Base-by-base conservation (phyloP, 2,329 filamentous ascomycete species). In the Boeremia exigua region DNA sequence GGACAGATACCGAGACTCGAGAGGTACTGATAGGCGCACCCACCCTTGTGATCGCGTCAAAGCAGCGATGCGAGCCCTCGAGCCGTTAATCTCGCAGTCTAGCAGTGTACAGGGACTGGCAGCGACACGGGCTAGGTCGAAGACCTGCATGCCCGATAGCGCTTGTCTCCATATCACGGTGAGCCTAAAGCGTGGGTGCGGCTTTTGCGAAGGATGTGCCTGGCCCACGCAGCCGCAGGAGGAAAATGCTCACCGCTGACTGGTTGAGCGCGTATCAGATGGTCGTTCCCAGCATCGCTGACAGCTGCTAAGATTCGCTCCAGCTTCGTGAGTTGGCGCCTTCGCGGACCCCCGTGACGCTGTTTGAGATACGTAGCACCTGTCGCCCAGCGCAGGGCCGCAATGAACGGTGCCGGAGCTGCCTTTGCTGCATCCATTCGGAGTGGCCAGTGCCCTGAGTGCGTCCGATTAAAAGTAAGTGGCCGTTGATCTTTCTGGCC, bases 251-350 rank as follows among this genome's bases (percentile, higher is more conserved):
- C 47, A 32, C 42, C 54, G 48, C 52, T 60, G 57, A 63, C 54
- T 63, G 62, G 62, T 50, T 54, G 56, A 27, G 11, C 6, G 42
- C 32, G 45, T 48, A 39, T 48, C 52, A 38, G 17, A 48, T 46
- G 40, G 34, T 34, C 45, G 23, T 37, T 19, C 44, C 27, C 38
- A 54, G 39, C 38, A 47, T 45, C 32, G 32, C 45, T 51, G 47
- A 50, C 47, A 27, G 47, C 37, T 57, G 28, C 48, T 48, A 34
- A 30, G 15, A 44, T 37, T 38, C 38, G 9, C 48, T 49, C 43
- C 39, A 46, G 39, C 29, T 47, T 46, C 28, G 34, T n/a, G 27
- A n/a, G 19, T 23, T 23, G 19, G 19, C 19, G 19, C 19, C 33
- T 30, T n/a, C 23, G 11, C 34, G 40, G 5, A 43, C 28, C 30